Conservation (phyloP, 2,329 filamentous ascomycete species). For the Venturia pyrina region DNA sequence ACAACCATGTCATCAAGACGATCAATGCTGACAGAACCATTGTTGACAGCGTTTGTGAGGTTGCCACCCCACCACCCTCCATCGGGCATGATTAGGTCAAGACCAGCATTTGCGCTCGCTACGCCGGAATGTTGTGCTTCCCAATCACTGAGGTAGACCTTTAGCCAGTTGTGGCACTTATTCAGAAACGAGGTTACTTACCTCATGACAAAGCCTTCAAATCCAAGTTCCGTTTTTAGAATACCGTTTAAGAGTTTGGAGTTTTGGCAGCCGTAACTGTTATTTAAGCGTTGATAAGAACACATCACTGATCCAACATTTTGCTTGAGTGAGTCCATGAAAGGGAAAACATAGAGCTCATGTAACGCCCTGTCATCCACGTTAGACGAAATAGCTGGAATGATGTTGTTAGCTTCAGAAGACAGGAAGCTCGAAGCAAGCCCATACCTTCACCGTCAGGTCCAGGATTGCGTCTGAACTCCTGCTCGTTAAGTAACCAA, state of each 20-base stretch:
- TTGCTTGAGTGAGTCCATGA: constrained; percentile 18
- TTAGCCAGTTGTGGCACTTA: constrained; percentile 20
- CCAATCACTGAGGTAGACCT: constrained; percentile 17
- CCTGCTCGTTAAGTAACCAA: constrained; percentile 18
- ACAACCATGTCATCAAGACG: constrained; percentile 25
- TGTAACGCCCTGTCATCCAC: constrained; percentile 21
- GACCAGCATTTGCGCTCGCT: constrained; percentile 11
- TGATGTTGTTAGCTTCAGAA: not conserved
- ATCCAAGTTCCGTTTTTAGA: constrained; percentile 50
- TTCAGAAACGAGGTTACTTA: constrained; percentile 22
- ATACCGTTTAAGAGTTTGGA: constrained; percentile 49
- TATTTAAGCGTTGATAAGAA: constrained; percentile 25
- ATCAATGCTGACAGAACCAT: constrained; percentile 27
- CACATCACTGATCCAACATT: constrained; percentile 25
- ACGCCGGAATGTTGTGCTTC: not conserved
- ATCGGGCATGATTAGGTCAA: not conserved
- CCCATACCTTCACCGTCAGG: constrained; percentile 12
- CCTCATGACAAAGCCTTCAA: constrained; percentile 20
- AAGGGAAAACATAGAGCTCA: constrained; percentile 25
- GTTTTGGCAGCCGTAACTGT: constrained; percentile 40
- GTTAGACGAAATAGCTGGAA: constrained; percentile 13
- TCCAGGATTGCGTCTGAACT: constrained; percentile 16
- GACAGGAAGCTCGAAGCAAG: not conserved
- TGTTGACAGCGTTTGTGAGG: constrained; percentile 21
- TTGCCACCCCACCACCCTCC: constrained; percentile 15